These are phyloP conservation scores for Aspergillus thermomutatus DNA, from an alignment of 2,329 filamentous ascomycete species.

Conservation along the genomic window DNA sequence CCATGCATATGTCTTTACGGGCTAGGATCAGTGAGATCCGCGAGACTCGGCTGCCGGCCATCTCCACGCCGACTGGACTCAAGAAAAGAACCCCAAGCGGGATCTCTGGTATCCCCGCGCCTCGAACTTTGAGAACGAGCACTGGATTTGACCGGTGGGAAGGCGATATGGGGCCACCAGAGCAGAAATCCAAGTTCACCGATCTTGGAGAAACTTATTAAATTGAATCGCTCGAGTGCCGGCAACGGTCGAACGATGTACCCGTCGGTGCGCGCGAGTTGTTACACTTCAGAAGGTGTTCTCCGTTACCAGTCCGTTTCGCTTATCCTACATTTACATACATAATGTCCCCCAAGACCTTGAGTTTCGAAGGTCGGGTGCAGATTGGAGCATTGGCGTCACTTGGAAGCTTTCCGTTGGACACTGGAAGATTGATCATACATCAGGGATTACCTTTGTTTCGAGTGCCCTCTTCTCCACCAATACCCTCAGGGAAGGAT, in stretches of 20 bases:
- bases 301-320: slow-evolving; percentile 11
- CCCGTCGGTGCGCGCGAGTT: slow-evolving; percentile 17
- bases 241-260: slow-evolving; percentile 16
- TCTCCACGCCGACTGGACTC: slow-evolving; percentile 48
- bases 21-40: slow-evolving; percentile 25
- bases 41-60: slow-evolving; percentile 40
- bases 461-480: background rate
- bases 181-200: slow-evolving; percentile 49
- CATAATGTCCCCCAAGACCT: slow-evolving; percentile 5
- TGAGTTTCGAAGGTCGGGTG: slow-evolving; percentile 1
- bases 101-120: slow-evolving; percentile 37
- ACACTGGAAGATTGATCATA: slow-evolving; percentile 16
- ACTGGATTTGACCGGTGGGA: slow-evolving; percentile 31
- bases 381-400: slow-evolving; percentile 8
- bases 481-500: background rate
- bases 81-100: slow-evolving; percentile 53
- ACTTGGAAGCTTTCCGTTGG: slow-evolving; percentile 2
- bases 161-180: slow-evolving; percentile 48
- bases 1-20: slow-evolving; percentile 41
- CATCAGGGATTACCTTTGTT: slow-evolving; percentile 1
- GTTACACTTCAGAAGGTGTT: slow-evolving; percentile 5
- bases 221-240: slow-evolving; percentile 9
- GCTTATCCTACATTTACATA: slow-evolving; percentile 8
- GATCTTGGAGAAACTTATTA: slow-evolving; percentile 59
- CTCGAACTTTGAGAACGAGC: slow-evolving; percentile 40